These are phyloP conservation scores for Suillus decipiens DNA, from an alignment of 768 basidiomycete genomes.

Conservation along the genomic window DNA sequence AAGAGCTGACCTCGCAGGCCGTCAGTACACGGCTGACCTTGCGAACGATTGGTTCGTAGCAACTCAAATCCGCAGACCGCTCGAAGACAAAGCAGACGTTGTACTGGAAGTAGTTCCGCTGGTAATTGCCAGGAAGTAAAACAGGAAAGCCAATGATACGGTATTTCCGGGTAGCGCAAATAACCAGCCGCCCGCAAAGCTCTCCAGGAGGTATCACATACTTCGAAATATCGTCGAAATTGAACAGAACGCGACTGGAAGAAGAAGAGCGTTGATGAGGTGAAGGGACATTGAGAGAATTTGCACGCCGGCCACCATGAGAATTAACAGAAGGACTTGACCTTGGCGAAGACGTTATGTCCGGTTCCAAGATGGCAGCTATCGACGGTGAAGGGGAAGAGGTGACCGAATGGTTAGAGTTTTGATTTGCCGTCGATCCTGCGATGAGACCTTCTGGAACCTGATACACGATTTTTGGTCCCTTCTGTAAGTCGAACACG, in stretches of 20 bases:
- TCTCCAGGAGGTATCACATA: constrained; percentile 90
- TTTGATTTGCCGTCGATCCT: constrained; percentile 36
- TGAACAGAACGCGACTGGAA: constrained; percentile 64
- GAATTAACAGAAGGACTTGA: constrained; percentile 56
- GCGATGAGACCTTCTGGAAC: constrained; percentile 91
- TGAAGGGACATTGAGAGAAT: constrained; percentile 46
- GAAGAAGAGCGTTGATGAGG: constrained; percentile 51
- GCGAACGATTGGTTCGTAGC: constrained; percentile 93
- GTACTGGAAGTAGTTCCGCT: constrained; percentile 87
- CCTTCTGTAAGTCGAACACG: constrained; percentile 82
- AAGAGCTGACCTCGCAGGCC: constrained; percentile 75
- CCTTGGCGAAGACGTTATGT: constrained; percentile 44
- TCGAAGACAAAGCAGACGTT: constrained; percentile 98
- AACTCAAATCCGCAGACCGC: constrained; percentile 85
- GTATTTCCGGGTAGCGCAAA: constrained; percentile 77
- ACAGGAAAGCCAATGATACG: constrained; percentile 94
- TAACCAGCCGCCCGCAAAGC: constrained; percentile 87
- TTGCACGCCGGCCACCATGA: constrained; percentile 44
- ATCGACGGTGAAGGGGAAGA: constrained; percentile 38
- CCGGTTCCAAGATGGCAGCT: constrained; percentile 31
- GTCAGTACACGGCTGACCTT: constrained; percentile 91
- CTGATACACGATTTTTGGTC: constrained; percentile 90
- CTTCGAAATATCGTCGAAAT: constrained; percentile 89
- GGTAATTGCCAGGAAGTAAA: constrained; percentile 72
- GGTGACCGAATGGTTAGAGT: constrained; percentile 29